Conservation (phyloP, 371 early-diverging fungal species). For the Entomophthora muscae region DNA sequence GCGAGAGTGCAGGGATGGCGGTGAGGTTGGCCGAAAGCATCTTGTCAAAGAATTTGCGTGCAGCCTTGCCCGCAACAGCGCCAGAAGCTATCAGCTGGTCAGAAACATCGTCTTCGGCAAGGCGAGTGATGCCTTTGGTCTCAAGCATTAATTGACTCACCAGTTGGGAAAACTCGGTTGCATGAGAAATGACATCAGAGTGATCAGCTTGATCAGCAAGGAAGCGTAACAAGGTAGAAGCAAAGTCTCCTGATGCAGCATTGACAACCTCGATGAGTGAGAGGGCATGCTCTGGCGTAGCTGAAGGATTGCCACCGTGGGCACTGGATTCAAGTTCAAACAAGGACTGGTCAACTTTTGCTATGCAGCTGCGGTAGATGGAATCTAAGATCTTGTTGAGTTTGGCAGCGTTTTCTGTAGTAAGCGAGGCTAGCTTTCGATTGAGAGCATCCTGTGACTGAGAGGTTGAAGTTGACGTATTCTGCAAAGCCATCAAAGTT, state of each 20-base stretch:
- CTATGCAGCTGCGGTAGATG: constrained; percentile 68
- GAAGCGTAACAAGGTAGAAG: constrained; percentile 49
- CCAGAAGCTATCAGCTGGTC: constrained; percentile 60
- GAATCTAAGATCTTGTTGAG: constrained; percentile 33
- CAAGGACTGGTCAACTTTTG: constrained; percentile 70
- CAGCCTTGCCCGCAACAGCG: constrained; percentile 37
- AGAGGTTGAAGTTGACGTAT: constrained; percentile 40
- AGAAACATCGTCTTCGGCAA: constrained; percentile 44
- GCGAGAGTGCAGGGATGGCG: constrained; percentile 45
- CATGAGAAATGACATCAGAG: constrained; percentile 66
- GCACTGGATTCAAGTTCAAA: constrained; percentile 66
- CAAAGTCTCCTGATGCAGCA: constrained; percentile 60
- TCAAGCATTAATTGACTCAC: constrained; percentile 67
- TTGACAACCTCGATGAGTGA: constrained; percentile 78
- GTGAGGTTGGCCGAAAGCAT: constrained; percentile 63
- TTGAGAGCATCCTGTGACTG: constrained; percentile 2
- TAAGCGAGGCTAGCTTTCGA: constrained; percentile 6
- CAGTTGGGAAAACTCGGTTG: constrained; percentile 64
- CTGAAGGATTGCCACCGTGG: constrained; percentile 65
- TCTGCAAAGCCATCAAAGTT: constrained; percentile 65
- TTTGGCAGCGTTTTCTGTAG: background rate
- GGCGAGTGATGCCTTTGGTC: constrained; percentile 74
- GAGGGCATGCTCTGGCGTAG: constrained; percentile 79
- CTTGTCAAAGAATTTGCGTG: constrained; percentile 62
- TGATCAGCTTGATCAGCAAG: constrained; percentile 52